Conservation (phyloP, 2,329 filamentous ascomycete genomes). For the Nemania abortiva region DNA sequence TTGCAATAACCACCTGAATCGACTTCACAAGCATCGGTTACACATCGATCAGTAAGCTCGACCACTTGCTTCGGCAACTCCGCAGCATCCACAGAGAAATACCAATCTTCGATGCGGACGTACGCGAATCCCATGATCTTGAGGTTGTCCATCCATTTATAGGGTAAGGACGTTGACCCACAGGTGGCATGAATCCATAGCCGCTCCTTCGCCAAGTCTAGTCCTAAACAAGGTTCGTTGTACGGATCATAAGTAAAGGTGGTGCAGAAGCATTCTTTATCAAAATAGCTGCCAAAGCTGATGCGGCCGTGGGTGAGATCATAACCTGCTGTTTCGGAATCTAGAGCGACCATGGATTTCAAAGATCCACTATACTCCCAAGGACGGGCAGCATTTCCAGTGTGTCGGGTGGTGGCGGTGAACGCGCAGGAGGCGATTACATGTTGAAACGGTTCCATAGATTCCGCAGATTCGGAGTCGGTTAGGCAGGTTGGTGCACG, state of each 20-base stretch:
- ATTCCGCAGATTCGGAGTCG: slow-evolving; percentile 19
- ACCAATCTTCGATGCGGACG: slow-evolving; percentile 22
- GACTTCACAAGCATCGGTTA: slow-evolving; percentile 29
- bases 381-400: slow-evolving; percentile 30
- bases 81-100: slow-evolving; percentile 13
- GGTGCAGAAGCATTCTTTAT: slow-evolving; percentile 30
- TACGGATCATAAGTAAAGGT: slow-evolving; percentile 13
- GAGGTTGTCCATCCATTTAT: slow-evolving; percentile 22
- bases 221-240: slow-evolving; percentile 16
- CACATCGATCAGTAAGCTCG: slow-evolving; percentile 7
- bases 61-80: slow-evolving; percentile 20
- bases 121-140: slow-evolving; percentile 19
- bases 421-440: slow-evolving; percentile 27
- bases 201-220: slow-evolving; percentile 28
- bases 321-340: slow-evolving; percentile 26
- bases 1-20: slow-evolving; percentile 24
- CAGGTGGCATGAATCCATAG: slow-evolving; percentile 29
- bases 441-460: slow-evolving; percentile 24
- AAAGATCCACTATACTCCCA: slow-evolving; percentile 25
- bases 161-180: slow-evolving; percentile 24
- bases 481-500: slow-evolving; percentile 26
- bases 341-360: slow-evolving; percentile 22
- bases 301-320: slow-evolving; percentile 4
- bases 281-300: slow-evolving; percentile 20
- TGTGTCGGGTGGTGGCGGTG: slow-evolving; percentile 22